These are phyloP conservation scores for Durio zibethinus DNA, from an alignment of 345 rosid genomes.

Conservation along the genomic window DNA sequence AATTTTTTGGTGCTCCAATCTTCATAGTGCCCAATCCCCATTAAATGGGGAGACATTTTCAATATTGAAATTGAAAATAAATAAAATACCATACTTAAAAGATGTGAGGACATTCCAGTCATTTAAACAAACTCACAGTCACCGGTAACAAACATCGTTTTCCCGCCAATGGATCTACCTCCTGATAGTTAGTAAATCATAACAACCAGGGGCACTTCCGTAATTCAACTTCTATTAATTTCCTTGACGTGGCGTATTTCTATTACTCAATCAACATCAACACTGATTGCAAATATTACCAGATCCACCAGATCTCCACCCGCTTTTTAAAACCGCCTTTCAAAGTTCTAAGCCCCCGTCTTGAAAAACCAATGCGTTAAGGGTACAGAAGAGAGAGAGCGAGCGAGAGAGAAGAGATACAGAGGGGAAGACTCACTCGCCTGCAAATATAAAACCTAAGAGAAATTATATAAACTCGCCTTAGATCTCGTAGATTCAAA, in stretches of 20 bases:
- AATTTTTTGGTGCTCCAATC: background rate
- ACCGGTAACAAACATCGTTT: background rate
- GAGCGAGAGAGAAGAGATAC: conserved; percentile 6
- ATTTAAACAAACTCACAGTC: background rate
- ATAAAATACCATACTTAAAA: background rate
- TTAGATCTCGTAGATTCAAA: conserved; percentile 27
- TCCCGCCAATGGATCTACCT: background rate
- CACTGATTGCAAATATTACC: background rate
- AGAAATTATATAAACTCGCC: background rate
- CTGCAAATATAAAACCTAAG: background rate
- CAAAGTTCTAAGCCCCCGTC: background rate
- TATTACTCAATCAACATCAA: background rate
- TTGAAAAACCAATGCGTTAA: conserved; percentile 7
- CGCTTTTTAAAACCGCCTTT: background rate
- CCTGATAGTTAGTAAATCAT: background rate
- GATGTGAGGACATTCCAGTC: background rate
- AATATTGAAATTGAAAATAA: background rate
- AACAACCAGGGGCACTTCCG: background rate
- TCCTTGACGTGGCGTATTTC: conserved; percentile 4
- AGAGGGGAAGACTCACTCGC: conserved; percentile 15
- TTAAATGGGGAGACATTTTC: background rate
- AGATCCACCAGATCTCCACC: conserved; percentile 7
- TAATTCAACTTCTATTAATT: background rate
- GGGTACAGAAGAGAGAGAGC: background rate
- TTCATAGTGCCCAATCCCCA: background rate